Percentiles rank a stretch among this genome's conserved stretches.
phyloP scores from a whole-genome alignment of 2,329 filamentous ascomycete genomes.

The Colletotrichum costaricense region DNA sequence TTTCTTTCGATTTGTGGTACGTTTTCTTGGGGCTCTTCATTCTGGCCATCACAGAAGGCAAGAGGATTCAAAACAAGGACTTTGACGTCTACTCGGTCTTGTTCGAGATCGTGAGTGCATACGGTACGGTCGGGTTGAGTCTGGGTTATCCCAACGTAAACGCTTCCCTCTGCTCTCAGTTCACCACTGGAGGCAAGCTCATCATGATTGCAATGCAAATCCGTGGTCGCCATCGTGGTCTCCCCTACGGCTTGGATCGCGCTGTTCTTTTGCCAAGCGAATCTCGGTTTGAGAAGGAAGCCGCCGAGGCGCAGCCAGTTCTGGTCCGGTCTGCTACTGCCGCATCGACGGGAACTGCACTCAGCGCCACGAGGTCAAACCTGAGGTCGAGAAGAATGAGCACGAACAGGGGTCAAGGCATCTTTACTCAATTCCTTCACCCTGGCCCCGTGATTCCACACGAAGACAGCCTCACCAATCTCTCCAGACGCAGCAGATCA shows the following conservation, averaged over 20 bases:
- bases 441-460: constrained; percentile 56
- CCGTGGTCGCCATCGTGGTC: constrained; percentile 74
- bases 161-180: constrained; percentile 85
- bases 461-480: constrained; percentile 35
- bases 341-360: constrained; percentile 45
- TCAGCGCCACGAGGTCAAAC: constrained; percentile 39
- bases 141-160: constrained; percentile 83
- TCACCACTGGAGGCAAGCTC: constrained; percentile 78
- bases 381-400: constrained; percentile 41
- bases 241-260: constrained; percentile 75
- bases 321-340: constrained; percentile 51
- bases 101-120: constrained; percentile 90
- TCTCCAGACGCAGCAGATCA: constrained; percentile 21
- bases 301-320: constrained; percentile 56
- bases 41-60: constrained; percentile 88
- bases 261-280: constrained; percentile 70
- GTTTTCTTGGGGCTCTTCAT: constrained; percentile 95
- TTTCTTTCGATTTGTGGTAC: constrained; percentile 98
- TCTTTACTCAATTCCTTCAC: constrained; percentile 60
- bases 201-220: constrained; percentile 78
- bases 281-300: constrained; percentile 64
- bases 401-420: constrained; percentile 44
- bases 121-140: constrained; percentile 93
- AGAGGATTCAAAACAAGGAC: constrained; percentile 69
- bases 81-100: constrained; percentile 78